These are phyloP conservation scores for Ballota nigra DNA, from an alignment of 257 asterid species.

Conservation along the genomic window DNA sequence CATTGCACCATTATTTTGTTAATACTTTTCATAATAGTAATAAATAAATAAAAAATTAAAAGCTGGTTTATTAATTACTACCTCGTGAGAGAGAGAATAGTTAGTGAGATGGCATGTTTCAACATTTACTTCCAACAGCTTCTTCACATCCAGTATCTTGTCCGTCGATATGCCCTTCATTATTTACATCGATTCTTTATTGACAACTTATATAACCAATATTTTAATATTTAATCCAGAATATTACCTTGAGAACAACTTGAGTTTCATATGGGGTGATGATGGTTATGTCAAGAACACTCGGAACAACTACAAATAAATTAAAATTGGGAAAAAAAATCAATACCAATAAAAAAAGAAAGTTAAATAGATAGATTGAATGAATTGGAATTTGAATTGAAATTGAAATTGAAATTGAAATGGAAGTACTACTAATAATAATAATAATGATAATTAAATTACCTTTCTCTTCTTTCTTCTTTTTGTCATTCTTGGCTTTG, in stretches of 20 bases:
- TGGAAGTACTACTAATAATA: background rate
- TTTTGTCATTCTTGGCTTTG: constrained; percentile 73
- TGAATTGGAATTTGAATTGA: no score
- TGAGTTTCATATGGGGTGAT: constrained; percentile 85
- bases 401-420: no score
- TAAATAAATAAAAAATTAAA: no score
- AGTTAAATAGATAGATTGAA: no score
- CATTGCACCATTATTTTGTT: constrained; percentile 21
- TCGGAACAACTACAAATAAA: constrained; percentile 66
- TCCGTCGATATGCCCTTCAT: constrained; percentile 94
- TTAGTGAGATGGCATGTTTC: constrained; percentile 89
- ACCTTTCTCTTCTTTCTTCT: constrained; percentile 98
- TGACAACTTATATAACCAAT: no score
- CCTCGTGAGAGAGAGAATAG: constrained; percentile 90
- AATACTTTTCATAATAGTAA: constrained; percentile 18
- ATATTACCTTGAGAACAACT: constrained; percentile 72
- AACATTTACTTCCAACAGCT: constrained; percentile 69
- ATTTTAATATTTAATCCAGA: no score
- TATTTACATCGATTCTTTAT: background rate
- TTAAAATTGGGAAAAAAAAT: background rate
- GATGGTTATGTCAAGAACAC: constrained; percentile 66
- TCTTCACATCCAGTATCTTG: constrained; percentile 87
- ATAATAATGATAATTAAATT: background rate
- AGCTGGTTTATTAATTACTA: no score
- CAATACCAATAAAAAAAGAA: background rate